A percentile compares a stretch with the other conserved stretches of the same genome.
Evolutionary conservation across 2,329 filamentous ascomycete genomes (phyloP).

Genomic region (Teratosphaeria viscida): DNA sequence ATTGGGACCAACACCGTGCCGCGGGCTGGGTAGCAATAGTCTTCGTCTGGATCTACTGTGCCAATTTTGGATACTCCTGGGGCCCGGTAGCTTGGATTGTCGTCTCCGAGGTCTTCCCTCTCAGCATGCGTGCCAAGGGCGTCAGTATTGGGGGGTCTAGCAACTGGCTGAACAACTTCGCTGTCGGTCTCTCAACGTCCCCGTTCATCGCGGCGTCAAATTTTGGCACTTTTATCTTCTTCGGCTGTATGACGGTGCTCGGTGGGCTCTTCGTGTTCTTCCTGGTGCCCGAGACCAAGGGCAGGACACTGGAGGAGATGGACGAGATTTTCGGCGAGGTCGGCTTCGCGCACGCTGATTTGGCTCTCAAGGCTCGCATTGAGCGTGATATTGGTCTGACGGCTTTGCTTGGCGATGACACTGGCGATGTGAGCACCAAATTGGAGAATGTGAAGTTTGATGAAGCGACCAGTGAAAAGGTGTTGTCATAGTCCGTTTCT

Average conservation of each 20-base stretch:
- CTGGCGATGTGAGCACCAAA: not conserved
- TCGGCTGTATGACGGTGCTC: conserved; percentile 10
- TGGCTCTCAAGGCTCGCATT: conserved; percentile 7
- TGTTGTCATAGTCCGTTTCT: not conserved
- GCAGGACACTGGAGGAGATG: conserved; percentile 17
- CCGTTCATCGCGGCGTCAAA: conserved; percentile 9
- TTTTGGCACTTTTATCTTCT: conserved; percentile 18
- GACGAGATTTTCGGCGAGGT: conserved; percentile 21
- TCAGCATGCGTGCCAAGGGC: conserved; percentile 19
- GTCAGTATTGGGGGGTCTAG: conserved; percentile 10
- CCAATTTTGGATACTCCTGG: conserved; percentile 67
- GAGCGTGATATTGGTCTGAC: conserved; percentile 12
- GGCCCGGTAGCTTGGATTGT: conserved; percentile 56
- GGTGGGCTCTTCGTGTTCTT: conserved; percentile 14
- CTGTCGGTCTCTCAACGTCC: conserved; percentile 11
- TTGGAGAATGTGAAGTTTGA: not conserved
- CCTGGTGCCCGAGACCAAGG: conserved; percentile 19
- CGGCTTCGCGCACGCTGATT: conserved; percentile 22
- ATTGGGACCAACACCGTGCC: conserved; percentile 45
- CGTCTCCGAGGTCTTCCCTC: conserved; percentile 19
- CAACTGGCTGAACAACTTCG: conserved; percentile 20
- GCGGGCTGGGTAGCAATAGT: conserved; percentile 59
- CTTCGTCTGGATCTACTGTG: conserved; percentile 64
- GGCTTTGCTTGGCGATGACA: conserved; percentile 7
- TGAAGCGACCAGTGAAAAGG: not conserved